phyloP scores from a whole-genome alignment of 164 flowering plant genomes.

The Berberis vulgaris region DNA sequence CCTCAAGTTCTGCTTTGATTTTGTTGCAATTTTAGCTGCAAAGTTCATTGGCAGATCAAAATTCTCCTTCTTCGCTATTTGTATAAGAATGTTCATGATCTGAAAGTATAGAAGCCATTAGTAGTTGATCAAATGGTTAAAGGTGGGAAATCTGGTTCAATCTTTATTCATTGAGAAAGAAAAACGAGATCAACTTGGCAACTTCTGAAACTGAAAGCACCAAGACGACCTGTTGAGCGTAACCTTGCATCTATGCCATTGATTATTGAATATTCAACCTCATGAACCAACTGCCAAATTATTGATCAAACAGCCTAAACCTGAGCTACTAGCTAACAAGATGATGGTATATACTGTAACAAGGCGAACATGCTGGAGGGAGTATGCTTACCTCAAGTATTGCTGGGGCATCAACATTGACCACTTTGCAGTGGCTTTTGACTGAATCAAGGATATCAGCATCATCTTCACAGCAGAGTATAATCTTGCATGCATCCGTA shows the following conservation, averaged over 20 bases:
- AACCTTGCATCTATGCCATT: no score
- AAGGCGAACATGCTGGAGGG: neutral
- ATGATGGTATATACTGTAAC: neutral
- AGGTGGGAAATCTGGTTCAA: neutral
- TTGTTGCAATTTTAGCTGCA: constrained; percentile 59
- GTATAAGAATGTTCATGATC: constrained; percentile 63
- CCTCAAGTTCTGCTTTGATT: constrained; percentile 59
- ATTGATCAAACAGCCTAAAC: no score
- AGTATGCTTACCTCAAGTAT: constrained; percentile 49
- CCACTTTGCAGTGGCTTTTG: constrained; percentile 50
- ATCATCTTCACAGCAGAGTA: constrained; percentile 73
- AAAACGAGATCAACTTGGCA: neutral
- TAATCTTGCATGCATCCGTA: constrained; percentile 55
- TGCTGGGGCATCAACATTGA: constrained; percentile 48
- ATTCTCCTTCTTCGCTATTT: constrained; percentile 53
- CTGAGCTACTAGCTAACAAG: neutral
- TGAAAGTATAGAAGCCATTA: constrained; percentile 11
- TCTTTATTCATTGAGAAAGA: neutral
- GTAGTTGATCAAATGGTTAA: neutral
- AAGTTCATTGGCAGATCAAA: constrained; percentile 53
- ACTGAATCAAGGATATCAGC: constrained; percentile 42
- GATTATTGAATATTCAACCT: no score
- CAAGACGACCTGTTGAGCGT: no score
- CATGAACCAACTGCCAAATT: no score
- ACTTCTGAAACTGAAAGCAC: no score